Conservation (phyloP, 208 protist species). For the Trypanosoma vivax region DNA sequence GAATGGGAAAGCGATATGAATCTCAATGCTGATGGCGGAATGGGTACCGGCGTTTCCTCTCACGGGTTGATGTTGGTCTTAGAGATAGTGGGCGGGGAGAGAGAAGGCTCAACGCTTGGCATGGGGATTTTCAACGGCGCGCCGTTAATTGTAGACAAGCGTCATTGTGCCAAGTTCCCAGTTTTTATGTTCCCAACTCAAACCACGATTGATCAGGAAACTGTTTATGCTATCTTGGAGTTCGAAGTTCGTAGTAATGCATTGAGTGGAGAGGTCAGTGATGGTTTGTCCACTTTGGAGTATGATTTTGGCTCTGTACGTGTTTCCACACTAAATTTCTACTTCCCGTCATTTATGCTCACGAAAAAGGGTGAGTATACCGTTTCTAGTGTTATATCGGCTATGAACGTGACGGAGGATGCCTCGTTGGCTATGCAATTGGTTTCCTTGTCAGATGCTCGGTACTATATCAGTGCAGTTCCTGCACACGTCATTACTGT, state of each 20-base stretch:
- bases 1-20: conserved; percentile 5
- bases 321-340: conserved; percentile 77
- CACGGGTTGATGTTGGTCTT: conserved; percentile 68
- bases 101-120: conserved; percentile 32
- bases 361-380: conserved; percentile 68
- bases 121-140: conserved; percentile 63
- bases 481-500: conserved; percentile 79
- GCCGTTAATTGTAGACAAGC: conserved; percentile 50
- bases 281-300: conserved; percentile 58
- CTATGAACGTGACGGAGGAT: conserved; percentile 85
- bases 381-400: conserved; percentile 79
- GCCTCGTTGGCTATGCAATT: conserved; percentile 84
- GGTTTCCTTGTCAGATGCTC: conserved; percentile 44
- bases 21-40: conserved; percentile 1
- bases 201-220: conserved; percentile 55
- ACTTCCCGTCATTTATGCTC: conserved; percentile 78
- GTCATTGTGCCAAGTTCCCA: conserved; percentile 71
- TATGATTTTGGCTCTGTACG: conserved; percentile 83
- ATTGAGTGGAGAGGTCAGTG: conserved; percentile 43
- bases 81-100: conserved; percentile 41
- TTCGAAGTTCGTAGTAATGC: conserved; percentile 64
- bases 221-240: conserved; percentile 70
- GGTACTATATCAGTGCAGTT: conserved; percentile 53
- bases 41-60: conserved; percentile 34
- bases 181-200: conserved; percentile 70